Conservation (phyloP, 2,329 filamentous ascomycete species). For the Aspergillus udagawae region DNA sequence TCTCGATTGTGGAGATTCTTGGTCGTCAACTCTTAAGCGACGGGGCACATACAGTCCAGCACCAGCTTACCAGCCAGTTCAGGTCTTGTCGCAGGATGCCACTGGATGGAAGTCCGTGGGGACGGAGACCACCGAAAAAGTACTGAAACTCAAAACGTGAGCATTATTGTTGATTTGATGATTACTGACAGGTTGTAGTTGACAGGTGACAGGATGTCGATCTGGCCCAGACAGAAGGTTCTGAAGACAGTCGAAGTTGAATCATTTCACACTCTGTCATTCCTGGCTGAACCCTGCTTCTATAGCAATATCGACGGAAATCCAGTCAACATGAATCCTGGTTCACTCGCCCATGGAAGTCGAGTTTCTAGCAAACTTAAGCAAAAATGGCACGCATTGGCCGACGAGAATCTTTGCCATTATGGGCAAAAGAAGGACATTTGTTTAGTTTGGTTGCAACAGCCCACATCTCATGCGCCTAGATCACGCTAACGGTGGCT, state of each 20-base stretch:
- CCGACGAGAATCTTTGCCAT: background rate
- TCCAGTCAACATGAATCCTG: background rate
- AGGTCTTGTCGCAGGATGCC: too few relatives aligned
- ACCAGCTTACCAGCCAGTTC: background rate
- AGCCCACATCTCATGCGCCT: background rate
- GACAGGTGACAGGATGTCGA: too few relatives aligned
- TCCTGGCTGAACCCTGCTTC: background rate
- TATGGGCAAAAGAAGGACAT: background rate
- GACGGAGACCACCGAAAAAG: background rate
- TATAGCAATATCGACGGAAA: background rate
- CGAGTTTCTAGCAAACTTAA: background rate
- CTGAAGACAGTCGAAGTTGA: background rate
- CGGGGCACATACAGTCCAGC: background rate
- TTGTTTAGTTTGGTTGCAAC: background rate
- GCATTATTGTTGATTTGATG: too few relatives aligned
- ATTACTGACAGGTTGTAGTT: too few relatives aligned
- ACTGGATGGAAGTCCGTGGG: background rate
- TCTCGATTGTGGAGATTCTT: background rate
- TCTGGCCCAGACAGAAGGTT: too few relatives aligned
- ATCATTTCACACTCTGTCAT: background rate
- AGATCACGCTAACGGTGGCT: background rate
- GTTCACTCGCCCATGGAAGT: background rate
- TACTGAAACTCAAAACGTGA: background rate
- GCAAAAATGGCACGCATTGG: background rate
- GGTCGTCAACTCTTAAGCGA: background rate